phyloP scores from a whole-genome alignment of 306 rosid genomes.

The Astragalus glycyphyllos region DNA sequence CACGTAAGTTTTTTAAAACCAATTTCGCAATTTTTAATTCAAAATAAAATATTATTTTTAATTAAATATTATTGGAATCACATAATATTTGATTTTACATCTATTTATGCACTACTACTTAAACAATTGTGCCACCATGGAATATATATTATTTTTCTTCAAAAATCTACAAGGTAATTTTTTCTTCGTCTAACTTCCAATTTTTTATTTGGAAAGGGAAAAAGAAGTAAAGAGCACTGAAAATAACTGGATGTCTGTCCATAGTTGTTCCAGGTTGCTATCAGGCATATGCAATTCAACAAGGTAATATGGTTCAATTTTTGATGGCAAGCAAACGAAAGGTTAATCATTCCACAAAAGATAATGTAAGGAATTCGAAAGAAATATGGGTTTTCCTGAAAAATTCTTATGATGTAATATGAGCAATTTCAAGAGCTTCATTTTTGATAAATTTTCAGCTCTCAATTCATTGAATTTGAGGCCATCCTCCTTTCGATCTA shows the following conservation, averaged over 20 bases:
- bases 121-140: too few species aligned
- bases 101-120: too few species aligned
- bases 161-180: too few species aligned
- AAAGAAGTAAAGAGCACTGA: background rate
- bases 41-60: too few species aligned
- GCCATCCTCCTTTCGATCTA: background rate
- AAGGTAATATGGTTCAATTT: background rate
- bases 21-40: too few species aligned
- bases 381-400: background rate
- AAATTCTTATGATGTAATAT: background rate
- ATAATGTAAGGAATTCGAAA: conserved; percentile 2
- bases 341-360: conserved; percentile 31
- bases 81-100: too few species aligned
- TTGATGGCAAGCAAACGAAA: conserved; percentile 17
- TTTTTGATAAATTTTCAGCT: background rate
- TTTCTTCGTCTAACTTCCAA: background rate
- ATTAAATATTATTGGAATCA: too few species aligned
- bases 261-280: conserved; percentile 2
- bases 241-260: background rate
- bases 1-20: too few species aligned
- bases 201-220: background rate
- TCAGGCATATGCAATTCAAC: conserved; percentile 12
- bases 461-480: background rate
- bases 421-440: background rate
- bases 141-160: background rate